Evolutionary conservation across 2,329 filamentous ascomycete species (phyloP).

Genomic region (Tolypocladium tropicale): DNA sequence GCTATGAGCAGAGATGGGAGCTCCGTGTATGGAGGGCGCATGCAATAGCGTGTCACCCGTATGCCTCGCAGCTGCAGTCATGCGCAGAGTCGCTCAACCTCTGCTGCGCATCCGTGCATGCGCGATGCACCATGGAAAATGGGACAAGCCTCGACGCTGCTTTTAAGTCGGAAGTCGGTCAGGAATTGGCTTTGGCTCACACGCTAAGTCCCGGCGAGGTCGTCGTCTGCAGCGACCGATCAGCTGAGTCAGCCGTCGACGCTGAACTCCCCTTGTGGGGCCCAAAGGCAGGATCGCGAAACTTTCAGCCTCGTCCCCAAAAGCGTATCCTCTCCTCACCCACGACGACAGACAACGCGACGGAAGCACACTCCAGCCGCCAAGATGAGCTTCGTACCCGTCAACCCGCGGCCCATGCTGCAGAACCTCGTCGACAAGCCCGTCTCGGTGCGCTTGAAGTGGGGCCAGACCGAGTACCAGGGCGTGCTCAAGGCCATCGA

Average conservation of each 20-base stretch:
- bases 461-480: conserved; percentile 96
- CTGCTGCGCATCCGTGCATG: too few species aligned
- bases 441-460: conserved; percentile 89
- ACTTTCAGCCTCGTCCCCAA: neutral
- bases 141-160: neutral
- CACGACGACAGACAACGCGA: neutral
- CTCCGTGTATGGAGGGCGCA: neutral
- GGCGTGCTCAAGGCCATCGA: conserved; percentile 87
- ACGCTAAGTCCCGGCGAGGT: too few species aligned
- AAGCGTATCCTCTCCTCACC: neutral
- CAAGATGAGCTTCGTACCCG: conserved; percentile 60
- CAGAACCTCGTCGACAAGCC: conserved; percentile 88
- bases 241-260: neutral
- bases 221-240: too few species aligned
- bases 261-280: neutral
- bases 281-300: neutral
- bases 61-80: neutral
- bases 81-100: neutral
- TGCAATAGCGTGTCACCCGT: neutral
- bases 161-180: neutral
- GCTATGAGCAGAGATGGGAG: neutral
- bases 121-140: neutral
- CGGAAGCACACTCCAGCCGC: neutral
- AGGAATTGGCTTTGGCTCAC: too few species aligned
- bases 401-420: conserved; percentile 95